These are phyloP conservation scores for Cytospora chrysosperma DNA, from an alignment of 2,329 filamentous ascomycete species.

Conservation along the genomic window DNA sequence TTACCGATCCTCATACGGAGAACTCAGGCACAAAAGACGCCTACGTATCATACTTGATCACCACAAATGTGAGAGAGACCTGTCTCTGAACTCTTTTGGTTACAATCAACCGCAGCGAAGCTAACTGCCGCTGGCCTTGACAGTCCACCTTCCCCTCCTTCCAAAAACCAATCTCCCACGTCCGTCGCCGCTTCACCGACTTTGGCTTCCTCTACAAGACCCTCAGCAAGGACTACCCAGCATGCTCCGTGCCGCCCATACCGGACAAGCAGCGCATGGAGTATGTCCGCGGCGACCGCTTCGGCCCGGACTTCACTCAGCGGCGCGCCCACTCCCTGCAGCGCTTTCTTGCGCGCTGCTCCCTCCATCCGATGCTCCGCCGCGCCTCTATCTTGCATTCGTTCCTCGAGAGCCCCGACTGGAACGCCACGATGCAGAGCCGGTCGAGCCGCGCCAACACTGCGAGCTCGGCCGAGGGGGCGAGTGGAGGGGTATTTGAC, in stretches of 20 bases:
- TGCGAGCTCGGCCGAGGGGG: slow-evolving; percentile 35
- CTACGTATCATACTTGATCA: slow-evolving; percentile 93
- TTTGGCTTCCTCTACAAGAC: slow-evolving; percentile 96
- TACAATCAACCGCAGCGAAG: background rate
- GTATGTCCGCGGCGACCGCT: slow-evolving; percentile 94
- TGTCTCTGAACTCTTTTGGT: background rate
- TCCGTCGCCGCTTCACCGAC: slow-evolving; percentile 93
- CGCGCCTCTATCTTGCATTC: slow-evolving; percentile 78
- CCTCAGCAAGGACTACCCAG: slow-evolving; percentile 81
- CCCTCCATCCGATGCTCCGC: slow-evolving; percentile 85
- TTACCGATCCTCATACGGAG: slow-evolving; percentile 85
- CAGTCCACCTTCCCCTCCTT: slow-evolving; percentile 95
- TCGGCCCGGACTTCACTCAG: slow-evolving; percentile 87
- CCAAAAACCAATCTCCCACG: slow-evolving; percentile 72
- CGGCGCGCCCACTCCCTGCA: slow-evolving; percentile 87
- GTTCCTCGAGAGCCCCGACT: slow-evolving; percentile 91
- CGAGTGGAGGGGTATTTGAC: slow-evolving; percentile 77
- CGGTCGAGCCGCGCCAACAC: slow-evolving; percentile 65
- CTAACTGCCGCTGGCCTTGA: background rate
- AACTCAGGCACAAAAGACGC: slow-evolving; percentile 95
- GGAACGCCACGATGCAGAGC: slow-evolving; percentile 92
- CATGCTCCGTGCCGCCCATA: slow-evolving; percentile 88
- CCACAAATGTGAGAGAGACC: slow-evolving; percentile 66
- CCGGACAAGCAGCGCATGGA: slow-evolving; percentile 99
- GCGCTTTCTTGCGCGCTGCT: slow-evolving; percentile 82